Percentiles rank a stretch among this genome's conserved stretches.
Evolutionary conservation across 352 stramenopile genomes (phyloP).

Genomic region (Phytophthora nicotianae): DNA sequence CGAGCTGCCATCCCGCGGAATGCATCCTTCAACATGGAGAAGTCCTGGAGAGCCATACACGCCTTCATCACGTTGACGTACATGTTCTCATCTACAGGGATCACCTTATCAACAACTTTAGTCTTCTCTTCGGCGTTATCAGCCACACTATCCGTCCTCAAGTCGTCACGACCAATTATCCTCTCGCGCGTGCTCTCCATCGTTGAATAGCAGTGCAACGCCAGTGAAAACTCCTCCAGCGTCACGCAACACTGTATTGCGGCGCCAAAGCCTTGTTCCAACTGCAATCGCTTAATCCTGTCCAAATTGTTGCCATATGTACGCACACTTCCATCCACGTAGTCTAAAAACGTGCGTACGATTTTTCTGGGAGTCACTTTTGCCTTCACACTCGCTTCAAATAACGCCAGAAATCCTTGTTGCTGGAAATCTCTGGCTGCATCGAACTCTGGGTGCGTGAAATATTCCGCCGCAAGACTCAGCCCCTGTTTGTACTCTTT

Average conservation of each 20-base stretch:
- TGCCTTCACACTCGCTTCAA: constrained; percentile 32
- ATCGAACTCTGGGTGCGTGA: constrained; percentile 37
- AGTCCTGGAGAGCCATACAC: constrained; percentile 42
- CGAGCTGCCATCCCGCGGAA: constrained; percentile 60
- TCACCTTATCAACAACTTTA: constrained; percentile 29
- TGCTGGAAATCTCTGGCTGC: constrained; percentile 51
- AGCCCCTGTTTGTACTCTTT: constrained; percentile 44
- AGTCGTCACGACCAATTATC: constrained; percentile 4
- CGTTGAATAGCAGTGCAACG: constrained; percentile 47
- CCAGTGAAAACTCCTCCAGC: constrained; percentile 45
- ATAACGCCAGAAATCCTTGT: constrained; percentile 67
- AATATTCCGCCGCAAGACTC: constrained; percentile 43
- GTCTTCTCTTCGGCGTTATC: constrained; percentile 10
- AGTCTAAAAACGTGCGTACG: constrained; percentile 48
- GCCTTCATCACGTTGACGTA: constrained; percentile 81
- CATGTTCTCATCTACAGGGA: constrained; percentile 75
- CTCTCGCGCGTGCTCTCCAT: constrained; percentile 23
- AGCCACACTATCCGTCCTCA: constrained; percentile 23
- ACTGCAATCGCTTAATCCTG: constrained; percentile 24
- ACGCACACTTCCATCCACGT: constrained; percentile 35
- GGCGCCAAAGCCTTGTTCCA: constrained; percentile 69
- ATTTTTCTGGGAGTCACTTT: constrained; percentile 23
- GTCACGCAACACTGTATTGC: constrained; percentile 68
- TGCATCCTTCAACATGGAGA: constrained; percentile 49
- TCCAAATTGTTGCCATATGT: constrained; percentile 11